phyloP scores from a whole-genome alignment of 352 stramenopile species.

The Phytophthora pisi region DNA sequence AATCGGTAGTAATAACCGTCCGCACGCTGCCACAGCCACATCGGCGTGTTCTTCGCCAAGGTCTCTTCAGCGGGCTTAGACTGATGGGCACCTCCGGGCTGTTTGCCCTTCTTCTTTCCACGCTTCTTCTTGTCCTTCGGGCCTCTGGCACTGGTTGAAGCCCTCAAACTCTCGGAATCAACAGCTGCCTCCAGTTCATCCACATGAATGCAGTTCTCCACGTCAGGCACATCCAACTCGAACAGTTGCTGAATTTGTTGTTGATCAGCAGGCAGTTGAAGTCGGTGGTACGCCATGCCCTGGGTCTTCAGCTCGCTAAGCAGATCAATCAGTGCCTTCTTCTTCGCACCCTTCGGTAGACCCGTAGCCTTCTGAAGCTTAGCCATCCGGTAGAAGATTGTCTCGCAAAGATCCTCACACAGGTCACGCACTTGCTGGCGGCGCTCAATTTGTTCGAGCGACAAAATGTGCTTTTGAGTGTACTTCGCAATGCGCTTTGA shows the following conservation, averaged over 20 bases:
- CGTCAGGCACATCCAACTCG: slow-evolving; percentile 79
- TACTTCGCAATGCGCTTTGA: slow-evolving; percentile 82
- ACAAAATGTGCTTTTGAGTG: slow-evolving; percentile 73
- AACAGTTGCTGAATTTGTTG: slow-evolving; percentile 86
- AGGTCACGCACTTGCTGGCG: slow-evolving; percentile 77
- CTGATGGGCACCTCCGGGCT: slow-evolving; percentile 13
- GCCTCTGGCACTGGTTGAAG: slow-evolving; percentile 8
- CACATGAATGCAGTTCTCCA: slow-evolving; percentile 84
- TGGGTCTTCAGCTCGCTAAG: slow-evolving; percentile 89
- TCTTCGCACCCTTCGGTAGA: slow-evolving; percentile 95
- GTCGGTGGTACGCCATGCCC: slow-evolving; percentile 79
- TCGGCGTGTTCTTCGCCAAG: slow-evolving; percentile 58
- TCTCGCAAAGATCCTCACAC: slow-evolving; percentile 91
- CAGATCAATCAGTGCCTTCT: slow-evolving; percentile 97
- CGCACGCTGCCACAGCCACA: slow-evolving; percentile 85
- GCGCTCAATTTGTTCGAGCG: slow-evolving; percentile 52
- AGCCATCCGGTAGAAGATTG: slow-evolving; percentile 96
- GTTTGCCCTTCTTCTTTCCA: slow-evolving; percentile 32
- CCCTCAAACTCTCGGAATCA: slow-evolving; percentile 26
- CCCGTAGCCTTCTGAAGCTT: slow-evolving; percentile 81
- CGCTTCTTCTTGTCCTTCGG: slow-evolving; percentile 40
- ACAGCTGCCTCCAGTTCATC: slow-evolving; percentile 62
- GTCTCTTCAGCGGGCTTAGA: slow-evolving; percentile 15
- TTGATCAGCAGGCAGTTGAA: slow-evolving; percentile 73
- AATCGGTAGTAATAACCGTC: slow-evolving; percentile 92